Base-by-base conservation (phyloP, 2,329 filamentous ascomycete genomes). In the Botryotinia narcissicola region DNA sequence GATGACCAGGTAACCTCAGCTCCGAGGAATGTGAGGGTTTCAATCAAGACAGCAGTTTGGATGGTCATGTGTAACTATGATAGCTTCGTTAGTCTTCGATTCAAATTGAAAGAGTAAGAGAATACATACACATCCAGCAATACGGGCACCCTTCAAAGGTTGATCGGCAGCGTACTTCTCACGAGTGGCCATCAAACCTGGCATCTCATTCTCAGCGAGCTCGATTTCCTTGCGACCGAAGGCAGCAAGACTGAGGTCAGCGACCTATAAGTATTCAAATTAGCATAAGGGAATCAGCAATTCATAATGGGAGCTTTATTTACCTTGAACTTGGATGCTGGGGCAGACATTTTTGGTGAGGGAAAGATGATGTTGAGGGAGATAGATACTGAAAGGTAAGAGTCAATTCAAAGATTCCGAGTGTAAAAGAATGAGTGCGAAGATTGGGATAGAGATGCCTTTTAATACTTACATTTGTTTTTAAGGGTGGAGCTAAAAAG, bases 171-270 rank as follows among this genome's bases (percentile, higher is more conserved):
- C 93, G 85, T 98, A 99, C 89, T 97, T 97, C 82, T 85, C 84
- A 83, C 96, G 92, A 82, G 95, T 98, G 82, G 93, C 90, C 93
- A 99, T 97, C 80, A 99, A 91, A 90, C 96, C 95, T 78, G 95
- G 95, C 95, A 98, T 98, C 89, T 94, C 92, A 83, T 93, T 91
- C 86, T 98, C 95, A 82, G 96, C 95, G 83, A 98, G 90, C 87
- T 98, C 95, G 82, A 99, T 98, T 91, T 99, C 96, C 86, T 95
- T 95, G 87, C 96, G 95, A 86, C 96, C 96, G 83, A 99, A 98
- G 85, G 96, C 96, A 83, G 96, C 95, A 84, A 98, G 92, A 84
- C 92, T 93, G 84, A 98, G 93, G 90, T 98, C 96, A 83, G 95
- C 94, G 87, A 99, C 95, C 93, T 98, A 25, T 40, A 18, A 32